Evolutionary conservation across 1,139 yeast genomes (phyloP), one percentile per base, ranked within the genome.

Genomic region (Yamadazyma pseudoaaseri): DNA sequence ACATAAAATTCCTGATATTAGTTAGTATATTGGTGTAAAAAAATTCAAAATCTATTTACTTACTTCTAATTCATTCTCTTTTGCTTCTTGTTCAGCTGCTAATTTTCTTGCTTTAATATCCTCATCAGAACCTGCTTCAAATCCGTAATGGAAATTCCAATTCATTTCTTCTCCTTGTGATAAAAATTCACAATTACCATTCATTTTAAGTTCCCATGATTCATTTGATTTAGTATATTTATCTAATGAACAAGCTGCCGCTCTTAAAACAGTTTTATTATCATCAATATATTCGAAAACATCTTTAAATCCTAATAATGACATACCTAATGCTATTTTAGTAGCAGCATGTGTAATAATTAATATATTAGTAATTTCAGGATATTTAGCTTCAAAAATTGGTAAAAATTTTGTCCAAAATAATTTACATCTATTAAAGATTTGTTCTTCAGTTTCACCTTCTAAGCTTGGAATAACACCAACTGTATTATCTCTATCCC

Each of bases 121-220:
- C 36, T 81, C 90, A 38, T 79, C 84, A 1, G 89, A 81, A 3
- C 92, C 92, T 1, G 92, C 90, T 52, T 82, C 90, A 44, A 75
- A 78, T 16, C 73, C 73, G 36, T 59, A 63, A 51, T 76, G 78
- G 62, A 86, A 86, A 45, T 81, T 76, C 96, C 96, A 86, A 53
- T 84, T 84, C 92, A 87, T 85, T 58, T 86, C 95, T 56, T 86
- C 95, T n/a, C 96, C 96, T 6, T 72, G 59, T 2, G 71, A 56
- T 43, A 86, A 65, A 47, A 79, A 85, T 30, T 73, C 79, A 16
- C 86, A 73, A 43, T 77, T 73, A 13, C 96, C 96, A 51, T 81
- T 82, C 70, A 73, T 65, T 15, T 65, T 67, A 31, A 78, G 55
- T 7, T 49, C 50, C 90, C 95, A 86, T 10, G 7, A 7, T 28